These are phyloP conservation scores for Collybia nuda DNA, from an alignment of 768 basidiomycete genomes.

Conservation along the genomic window DNA sequence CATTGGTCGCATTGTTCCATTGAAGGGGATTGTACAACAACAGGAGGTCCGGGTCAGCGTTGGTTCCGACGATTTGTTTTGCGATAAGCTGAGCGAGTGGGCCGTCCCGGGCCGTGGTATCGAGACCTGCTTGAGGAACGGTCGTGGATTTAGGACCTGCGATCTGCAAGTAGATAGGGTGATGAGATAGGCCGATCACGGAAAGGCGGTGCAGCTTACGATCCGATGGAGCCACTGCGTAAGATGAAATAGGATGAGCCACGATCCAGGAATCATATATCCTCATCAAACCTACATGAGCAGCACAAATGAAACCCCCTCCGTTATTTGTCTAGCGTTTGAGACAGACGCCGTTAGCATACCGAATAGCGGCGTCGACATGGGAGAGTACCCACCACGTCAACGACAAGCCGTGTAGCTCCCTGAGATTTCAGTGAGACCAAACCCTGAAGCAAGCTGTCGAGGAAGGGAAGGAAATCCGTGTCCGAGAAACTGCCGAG, in stretches of 20 bases:
- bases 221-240: slow-evolving; percentile 48
- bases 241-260: slow-evolving; percentile 4
- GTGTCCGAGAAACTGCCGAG: slow-evolving; percentile 56
- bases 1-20: slow-evolving; percentile 48
- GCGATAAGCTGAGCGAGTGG: slow-evolving; percentile 52
- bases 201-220: slow-evolving; percentile 20
- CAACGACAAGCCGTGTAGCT: slow-evolving; percentile 54
- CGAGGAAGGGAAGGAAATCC: slow-evolving; percentile 39
- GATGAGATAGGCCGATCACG: background rate
- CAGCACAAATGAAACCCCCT: slow-evolving; percentile 58
- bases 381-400: slow-evolving; percentile 42
- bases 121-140: slow-evolving; percentile 53
- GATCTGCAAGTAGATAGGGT: slow-evolving; percentile 30
- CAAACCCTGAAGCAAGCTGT: slow-evolving; percentile 45
- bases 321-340: slow-evolving; percentile 44
- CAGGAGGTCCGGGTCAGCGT: slow-evolving; percentile 40
- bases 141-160: slow-evolving; percentile 51
- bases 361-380: background rate
- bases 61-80: slow-evolving; percentile 36
- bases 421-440: slow-evolving; percentile 44
- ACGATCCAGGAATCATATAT: background rate
- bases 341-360: background rate
- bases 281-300: slow-evolving; percentile 42
- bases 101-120: slow-evolving; percentile 47
- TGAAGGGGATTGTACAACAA: slow-evolving; percentile 49